Conservation (phyloP, 1,139 yeast genomes). For the Debaryomyces sp. region DNA sequence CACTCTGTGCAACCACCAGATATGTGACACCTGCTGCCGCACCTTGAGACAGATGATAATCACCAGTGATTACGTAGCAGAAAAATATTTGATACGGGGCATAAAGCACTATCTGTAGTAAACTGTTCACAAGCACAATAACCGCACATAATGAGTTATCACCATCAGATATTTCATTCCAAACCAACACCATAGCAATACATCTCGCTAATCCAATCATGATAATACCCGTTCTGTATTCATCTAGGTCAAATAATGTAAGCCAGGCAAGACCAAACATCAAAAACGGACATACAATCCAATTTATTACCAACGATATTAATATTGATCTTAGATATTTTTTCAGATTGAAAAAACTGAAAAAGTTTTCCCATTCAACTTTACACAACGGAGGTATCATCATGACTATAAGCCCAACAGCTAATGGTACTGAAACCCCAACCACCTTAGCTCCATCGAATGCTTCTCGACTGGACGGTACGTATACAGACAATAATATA, state of each 20-base stretch:
- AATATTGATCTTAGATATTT: constrained; percentile 34
- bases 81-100: constrained; percentile 58
- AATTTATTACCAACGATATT: constrained; percentile 50
- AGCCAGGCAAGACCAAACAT: constrained; percentile 65
- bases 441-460: constrained; percentile 33
- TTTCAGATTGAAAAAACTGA: constrained; percentile 18
- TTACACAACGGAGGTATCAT: constrained; percentile 62
- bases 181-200: constrained; percentile 65
- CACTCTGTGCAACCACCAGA: constrained; percentile 50
- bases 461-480: constrained; percentile 30
- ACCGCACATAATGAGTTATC: constrained; percentile 55
- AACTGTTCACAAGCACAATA: constrained; percentile 53
- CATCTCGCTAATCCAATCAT: constrained; percentile 65
- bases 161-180: constrained; percentile 62
- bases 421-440: constrained; percentile 47
- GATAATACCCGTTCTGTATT: constrained; percentile 55
- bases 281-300: constrained; percentile 59
- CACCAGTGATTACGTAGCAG: constrained; percentile 41
- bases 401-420: constrained; percentile 57
- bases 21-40: constrained; percentile 29
- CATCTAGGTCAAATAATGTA: constrained; percentile 49
- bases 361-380: constrained; percentile 49
- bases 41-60: constrained; percentile 9
- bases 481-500: constrained; percentile 34
- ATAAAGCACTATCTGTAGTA: constrained; percentile 55